Base-by-base conservation (phyloP, 2,329 filamentous ascomycete species). In the Curvularia eragrostidis region DNA sequence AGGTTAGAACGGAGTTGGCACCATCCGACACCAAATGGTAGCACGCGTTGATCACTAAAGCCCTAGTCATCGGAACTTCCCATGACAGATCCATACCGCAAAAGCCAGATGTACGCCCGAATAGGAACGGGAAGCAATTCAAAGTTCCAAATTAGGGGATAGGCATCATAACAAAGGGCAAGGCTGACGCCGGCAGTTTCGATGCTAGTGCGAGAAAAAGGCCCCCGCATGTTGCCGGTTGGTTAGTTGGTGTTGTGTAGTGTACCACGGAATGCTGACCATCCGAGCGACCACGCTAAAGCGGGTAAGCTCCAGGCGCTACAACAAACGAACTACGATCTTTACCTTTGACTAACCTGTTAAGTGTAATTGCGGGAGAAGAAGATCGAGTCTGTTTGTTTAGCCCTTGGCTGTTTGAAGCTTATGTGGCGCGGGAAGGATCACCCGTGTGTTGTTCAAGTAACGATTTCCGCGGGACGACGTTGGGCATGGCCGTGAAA, bases 211-310 rank as follows among this genome's bases (percentile, higher is more conserved):
- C 28, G 26, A 5, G n/a, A 24, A 12, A 34, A n/a, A 34, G 13
- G 9, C 24, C 52, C 30, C 52, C 47, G 47, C 52, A 44, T 24
- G 39, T 43, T 38, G 38, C n/a, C 36, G 52, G 38, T 41, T 43
- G 38, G 46, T 43, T 42, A 34, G 32, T 34, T 42, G 3, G 41
- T 19, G 43, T 50, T 36, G 52, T 43, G 39, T 46, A 42, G 52
- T 44, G 46, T 44, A 38, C 38, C 38, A 54, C 52, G 52, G 52
- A 43, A 54, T 32, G 36, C 32, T 55, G 38, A 51, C 47, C 38
- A 38, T 55, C 52, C 52, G 52, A 28, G 34, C 23, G 19, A 30
- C 24, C n/a, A 26, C 47, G 44, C 52, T 28, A 43, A 36, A 34
- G 21, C 38, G 52, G n/a, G 49, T 55, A 43, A 55, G 52, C 52